phyloP scores from a whole-genome alignment of 2,329 filamentous ascomycete species.

The Penicillium griseofulvum region DNA sequence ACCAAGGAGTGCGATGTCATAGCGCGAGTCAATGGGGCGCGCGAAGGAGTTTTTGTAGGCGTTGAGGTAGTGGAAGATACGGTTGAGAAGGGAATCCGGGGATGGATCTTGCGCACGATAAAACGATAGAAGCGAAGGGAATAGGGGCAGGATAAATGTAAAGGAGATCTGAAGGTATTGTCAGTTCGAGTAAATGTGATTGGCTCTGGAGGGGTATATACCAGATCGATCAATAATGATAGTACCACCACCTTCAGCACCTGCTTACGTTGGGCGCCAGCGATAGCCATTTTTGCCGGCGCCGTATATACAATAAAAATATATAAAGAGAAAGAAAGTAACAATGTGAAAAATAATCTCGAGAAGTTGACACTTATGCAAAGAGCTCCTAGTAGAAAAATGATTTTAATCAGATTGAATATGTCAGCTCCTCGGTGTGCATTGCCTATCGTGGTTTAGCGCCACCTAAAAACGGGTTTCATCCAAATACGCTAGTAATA shows the following conservation, averaged over 20 bases:
- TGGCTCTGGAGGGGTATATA: conserved; percentile 42
- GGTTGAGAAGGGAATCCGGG: conserved; percentile 68
- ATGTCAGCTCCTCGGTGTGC: not conserved
- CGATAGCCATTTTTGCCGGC: conserved; percentile 33
- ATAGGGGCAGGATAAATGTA: conserved; percentile 95
- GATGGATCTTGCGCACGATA: conserved; percentile 77
- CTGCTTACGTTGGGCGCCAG: conserved; percentile 62
- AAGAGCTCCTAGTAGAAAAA: not conserved
- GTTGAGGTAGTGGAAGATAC: conserved; percentile 79
- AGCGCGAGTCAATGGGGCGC: conserved; percentile 88
- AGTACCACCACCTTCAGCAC: conserved; percentile 85
- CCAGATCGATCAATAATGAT: conserved; percentile 84
- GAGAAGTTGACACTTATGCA: not conserved
- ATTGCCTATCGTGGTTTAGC: not conserved
- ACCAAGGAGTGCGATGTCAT: conserved; percentile 93
- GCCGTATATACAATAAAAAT: conserved; percentile 4
- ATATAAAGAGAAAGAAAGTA: not conserved
- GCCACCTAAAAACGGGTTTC: not conserved
- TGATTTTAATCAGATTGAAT: conserved; percentile 1
- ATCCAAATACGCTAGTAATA: not conserved
- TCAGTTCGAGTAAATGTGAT: not conserved
- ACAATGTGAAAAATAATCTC: not conserved
- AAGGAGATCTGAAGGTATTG: conserved; percentile 77
- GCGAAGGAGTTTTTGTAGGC: conserved; percentile 92
- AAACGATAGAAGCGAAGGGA: conserved; percentile 92